A percentile compares a stretch with the other conserved stretches of the same genome.
These are phyloP conservation scores for Nicotiana tabacum DNA, from an alignment of 257 asterid genomes.

Conservation along the genomic window DNA sequence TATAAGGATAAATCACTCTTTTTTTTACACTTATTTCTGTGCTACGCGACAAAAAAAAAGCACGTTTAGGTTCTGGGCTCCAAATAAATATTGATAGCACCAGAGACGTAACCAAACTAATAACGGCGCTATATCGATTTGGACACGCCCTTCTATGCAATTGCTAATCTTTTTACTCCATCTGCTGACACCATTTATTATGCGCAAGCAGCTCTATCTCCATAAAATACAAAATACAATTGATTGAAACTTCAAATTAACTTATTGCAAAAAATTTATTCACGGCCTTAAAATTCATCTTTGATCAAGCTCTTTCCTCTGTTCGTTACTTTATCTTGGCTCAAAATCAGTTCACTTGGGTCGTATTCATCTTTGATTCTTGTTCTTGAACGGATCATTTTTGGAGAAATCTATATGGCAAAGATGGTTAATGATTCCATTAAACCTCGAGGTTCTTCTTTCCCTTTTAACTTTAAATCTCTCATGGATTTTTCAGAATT, in stretches of 20 bases:
- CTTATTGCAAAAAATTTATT: background rate
- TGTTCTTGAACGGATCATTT: background rate
- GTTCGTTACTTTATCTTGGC: background rate
- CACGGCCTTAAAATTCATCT: background rate
- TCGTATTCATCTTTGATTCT: background rate
- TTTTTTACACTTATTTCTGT: too few species aligned
- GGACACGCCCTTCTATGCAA: background rate
- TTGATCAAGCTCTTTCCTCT: background rate
- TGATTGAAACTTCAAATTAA: background rate
- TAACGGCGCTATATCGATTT: background rate
- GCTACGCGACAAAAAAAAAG: too few species aligned
- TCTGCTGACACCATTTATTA: too few species aligned
- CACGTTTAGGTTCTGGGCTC: too few species aligned
- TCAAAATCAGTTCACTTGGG: background rate
- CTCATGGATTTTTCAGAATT: background rate
- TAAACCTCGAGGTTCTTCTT: slow-evolving; percentile 45
- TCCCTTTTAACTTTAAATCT: background rate
- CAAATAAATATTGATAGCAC: too few species aligned
- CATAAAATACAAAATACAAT: background rate
- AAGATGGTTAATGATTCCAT: slow-evolving; percentile 36
- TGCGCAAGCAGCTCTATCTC: background rate
- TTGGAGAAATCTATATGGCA: slow-evolving; percentile 39
- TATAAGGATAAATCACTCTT: too few species aligned
- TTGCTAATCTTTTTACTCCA: background rate
- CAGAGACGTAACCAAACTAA: background rate